Evolutionary conservation across 202 grass and related monocot genomes (phyloP).

Genomic region (Sporobolus alterniflorus): DNA sequence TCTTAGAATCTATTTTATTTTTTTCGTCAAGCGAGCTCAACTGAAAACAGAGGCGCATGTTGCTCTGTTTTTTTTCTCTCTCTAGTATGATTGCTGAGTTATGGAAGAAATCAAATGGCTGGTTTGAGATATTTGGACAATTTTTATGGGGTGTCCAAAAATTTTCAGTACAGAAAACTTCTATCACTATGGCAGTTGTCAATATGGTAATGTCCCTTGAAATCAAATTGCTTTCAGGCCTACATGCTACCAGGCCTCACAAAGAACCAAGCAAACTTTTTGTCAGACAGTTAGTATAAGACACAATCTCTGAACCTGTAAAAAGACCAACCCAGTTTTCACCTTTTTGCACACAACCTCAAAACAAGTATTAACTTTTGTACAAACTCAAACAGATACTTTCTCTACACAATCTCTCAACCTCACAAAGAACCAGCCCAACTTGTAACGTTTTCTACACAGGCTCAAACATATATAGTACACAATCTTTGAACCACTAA

Average conservation of each 20-base stretch:
- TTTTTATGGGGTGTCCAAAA: not conserved
- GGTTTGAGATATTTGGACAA: constrained; percentile 24
- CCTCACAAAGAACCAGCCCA: not conserved
- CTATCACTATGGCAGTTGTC: not conserved
- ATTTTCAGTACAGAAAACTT: not conserved
- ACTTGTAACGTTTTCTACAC: not conserved
- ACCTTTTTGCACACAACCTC: too few species aligned
- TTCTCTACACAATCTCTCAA: too few species aligned
- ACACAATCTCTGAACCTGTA: too few species aligned
- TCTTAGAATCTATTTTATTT: not conserved
- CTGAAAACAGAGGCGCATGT: constrained; percentile 2
- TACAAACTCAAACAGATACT: too few species aligned
- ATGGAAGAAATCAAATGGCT: constrained; percentile 46
- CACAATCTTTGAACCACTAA: not conserved
- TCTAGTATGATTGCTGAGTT: not conserved
- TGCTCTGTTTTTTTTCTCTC: not conserved
- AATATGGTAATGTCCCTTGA: not conserved
- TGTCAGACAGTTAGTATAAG: too few species aligned
- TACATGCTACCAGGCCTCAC: not conserved
- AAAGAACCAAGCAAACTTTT: not conserved
- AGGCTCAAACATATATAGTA: not conserved
- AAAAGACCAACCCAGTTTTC: too few species aligned
- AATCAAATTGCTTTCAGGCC: not conserved
- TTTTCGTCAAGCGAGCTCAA: not conserved
- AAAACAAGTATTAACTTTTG: too few species aligned